Evolutionary conservation across 164 flowering plant genomes (phyloP).

Genomic region (Cinnamomum chago): DNA sequence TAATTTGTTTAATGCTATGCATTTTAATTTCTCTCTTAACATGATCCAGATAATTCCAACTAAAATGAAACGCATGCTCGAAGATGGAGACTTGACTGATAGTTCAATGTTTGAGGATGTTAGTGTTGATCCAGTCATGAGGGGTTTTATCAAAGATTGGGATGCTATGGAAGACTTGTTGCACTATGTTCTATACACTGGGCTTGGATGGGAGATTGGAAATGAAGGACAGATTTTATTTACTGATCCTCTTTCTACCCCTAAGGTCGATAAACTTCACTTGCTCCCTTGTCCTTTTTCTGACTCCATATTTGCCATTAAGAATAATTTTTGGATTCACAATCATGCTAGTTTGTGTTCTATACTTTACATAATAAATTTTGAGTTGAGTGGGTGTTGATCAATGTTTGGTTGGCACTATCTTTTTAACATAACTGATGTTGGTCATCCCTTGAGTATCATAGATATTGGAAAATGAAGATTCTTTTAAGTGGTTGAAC

Average conservation of each 20-base stretch:
- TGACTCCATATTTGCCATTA: background rate
- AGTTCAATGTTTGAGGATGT: constrained; percentile 43
- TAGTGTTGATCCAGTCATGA: constrained; percentile 73
- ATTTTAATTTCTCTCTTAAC: constrained; percentile 5
- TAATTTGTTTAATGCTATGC: background rate
- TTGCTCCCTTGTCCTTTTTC: background rate
- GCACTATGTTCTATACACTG: constrained; percentile 73
- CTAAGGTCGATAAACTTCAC: constrained; percentile 55
- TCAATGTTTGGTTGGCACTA: background rate
- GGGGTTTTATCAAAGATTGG: constrained; percentile 90
- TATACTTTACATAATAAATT: background rate
- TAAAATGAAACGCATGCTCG: constrained; percentile 73
- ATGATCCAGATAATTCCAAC: constrained; percentile 68
- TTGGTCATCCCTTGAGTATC: background rate
- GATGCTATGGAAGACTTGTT: constrained; percentile 98
- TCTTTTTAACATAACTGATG: background rate
- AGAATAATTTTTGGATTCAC: background rate
- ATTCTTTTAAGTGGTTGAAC: no score
- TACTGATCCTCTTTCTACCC: constrained; percentile 90
- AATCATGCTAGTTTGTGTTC: background rate
- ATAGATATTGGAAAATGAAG: no score
- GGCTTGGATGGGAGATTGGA: constrained; percentile 97
- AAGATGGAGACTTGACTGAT: constrained; percentile 50
- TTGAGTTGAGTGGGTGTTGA: background rate
- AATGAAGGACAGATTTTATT: constrained; percentile 95